Evolutionary conservation across 495 filamentous ascomycete genomes (phyloP).

Genomic region (Penicillium bovifimosum): DNA sequence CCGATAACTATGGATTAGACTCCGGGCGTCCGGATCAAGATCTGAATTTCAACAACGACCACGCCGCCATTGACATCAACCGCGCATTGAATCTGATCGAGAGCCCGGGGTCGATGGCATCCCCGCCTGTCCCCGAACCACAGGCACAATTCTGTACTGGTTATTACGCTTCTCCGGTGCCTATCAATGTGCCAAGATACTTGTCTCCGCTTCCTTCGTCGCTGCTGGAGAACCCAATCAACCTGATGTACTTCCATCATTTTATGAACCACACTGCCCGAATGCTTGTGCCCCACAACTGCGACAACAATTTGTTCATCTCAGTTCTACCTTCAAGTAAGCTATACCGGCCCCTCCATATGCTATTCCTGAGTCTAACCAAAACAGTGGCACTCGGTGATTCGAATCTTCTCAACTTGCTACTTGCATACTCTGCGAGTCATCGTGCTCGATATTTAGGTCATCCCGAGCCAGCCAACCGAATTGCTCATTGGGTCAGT

Average conservation of each 20-base stretch:
- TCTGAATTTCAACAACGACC: slow-evolving; percentile 64
- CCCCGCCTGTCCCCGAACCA: slow-evolving; percentile 3
- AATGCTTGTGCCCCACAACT: slow-evolving; percentile 72
- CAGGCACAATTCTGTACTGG: slow-evolving; percentile 24
- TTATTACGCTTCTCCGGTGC: slow-evolving; percentile 66
- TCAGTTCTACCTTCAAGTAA: slow-evolving; percentile 64
- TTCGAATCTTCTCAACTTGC: slow-evolving; percentile 65
- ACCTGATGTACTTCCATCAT: slow-evolving; percentile 71
- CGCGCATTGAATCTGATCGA: slow-evolving; percentile 30
- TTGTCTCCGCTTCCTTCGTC: slow-evolving; percentile 63
- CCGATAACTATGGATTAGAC: slow-evolving; percentile 60
- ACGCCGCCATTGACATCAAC: slow-evolving; percentile 45
- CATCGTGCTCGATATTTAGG: slow-evolving; percentile 73
- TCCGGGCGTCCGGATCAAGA: slow-evolving; percentile 64
- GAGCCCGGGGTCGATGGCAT: slow-evolving; percentile 1
- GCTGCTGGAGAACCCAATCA: slow-evolving; percentile 70
- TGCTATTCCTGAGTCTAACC: slow-evolving; percentile 5
- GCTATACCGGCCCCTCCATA: slow-evolving; percentile 16
- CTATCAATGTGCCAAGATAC: slow-evolving; percentile 60
- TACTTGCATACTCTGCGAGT: slow-evolving; percentile 77
- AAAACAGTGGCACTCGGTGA: slow-evolving; percentile 59
- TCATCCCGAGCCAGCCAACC: slow-evolving; percentile 68
- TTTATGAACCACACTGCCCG: slow-evolving; percentile 75
- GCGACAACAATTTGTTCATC: slow-evolving; percentile 67
- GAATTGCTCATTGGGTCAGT: slow-evolving; percentile 74